phyloP scores from a whole-genome alignment of 208 protist species.

The Phytomonas sp. region DNA sequence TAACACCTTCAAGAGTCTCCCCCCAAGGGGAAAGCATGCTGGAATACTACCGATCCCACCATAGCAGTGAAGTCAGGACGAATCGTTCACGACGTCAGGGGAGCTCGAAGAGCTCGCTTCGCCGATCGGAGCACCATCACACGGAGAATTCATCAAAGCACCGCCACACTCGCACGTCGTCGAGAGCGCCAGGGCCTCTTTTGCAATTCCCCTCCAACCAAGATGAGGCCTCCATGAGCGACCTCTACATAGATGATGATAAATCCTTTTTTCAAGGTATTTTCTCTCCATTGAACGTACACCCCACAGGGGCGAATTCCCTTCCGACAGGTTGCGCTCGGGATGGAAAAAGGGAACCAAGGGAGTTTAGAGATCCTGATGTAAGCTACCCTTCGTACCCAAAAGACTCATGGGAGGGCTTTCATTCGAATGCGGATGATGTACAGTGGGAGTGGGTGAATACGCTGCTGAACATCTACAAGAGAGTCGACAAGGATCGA shows the following conservation, averaged over 20 bases:
- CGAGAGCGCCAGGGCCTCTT: not conserved
- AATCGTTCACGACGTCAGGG: not conserved
- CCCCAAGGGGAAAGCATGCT: not conserved
- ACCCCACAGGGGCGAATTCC: not conserved
- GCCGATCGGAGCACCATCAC: not conserved
- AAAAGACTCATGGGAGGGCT: not conserved
- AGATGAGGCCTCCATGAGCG: not conserved
- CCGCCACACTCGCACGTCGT: not conserved
- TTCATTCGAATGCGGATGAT: constrained; percentile 5
- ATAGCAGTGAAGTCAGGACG: not conserved
- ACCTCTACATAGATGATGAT: not conserved
- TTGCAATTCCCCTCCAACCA: not conserved
- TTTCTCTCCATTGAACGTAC: not conserved
- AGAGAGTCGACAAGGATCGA: constrained; percentile 34
- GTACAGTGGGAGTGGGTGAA: not conserved
- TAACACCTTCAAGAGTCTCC: not conserved
- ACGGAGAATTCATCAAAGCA: not conserved
- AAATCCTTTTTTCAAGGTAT: not conserved
- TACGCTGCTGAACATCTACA: constrained; percentile 4
- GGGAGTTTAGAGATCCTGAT: not conserved
- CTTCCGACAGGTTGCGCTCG: not conserved
- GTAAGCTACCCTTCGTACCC: not conserved
- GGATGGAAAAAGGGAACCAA: not conserved
- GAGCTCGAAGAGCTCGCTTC: not conserved
- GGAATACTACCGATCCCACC: not conserved